Evolutionary conservation across 352 stramenopile genomes (phyloP), one percentile per base, ranked within the genome.

Genomic region (Hyaloperonospora arabidopsidis): DNA sequence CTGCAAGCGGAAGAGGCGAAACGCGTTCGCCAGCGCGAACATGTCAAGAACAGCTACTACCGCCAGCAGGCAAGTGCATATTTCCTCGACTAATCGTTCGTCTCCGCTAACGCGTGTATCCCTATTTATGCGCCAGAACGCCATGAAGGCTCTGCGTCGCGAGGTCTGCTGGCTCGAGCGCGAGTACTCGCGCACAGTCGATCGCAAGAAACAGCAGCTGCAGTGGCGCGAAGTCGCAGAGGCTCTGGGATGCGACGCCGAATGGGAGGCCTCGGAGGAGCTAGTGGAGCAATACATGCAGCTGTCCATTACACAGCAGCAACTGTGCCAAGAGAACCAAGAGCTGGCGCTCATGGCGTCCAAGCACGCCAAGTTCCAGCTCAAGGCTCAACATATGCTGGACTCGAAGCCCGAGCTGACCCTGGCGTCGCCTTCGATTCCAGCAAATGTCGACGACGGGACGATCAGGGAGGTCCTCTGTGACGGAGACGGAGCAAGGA

Each of bases 21-120:
- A 41, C 72, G 78, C n/a, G 70, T 66, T 51, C 71, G 74, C 8
- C 76, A 88, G 57, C 74, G 75, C n/a, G 59, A 76, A 54, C 68
- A 86, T 52, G 78, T 86, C 34, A 73, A 67, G 47, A 65, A 69
- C 43, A 75, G 60, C 46, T 78, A 80, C 59, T 60, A 76, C 43
- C 59, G 68, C 1, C 61, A 74, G 39, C 63, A 70, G 57, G 71
- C 74, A 19, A 36, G 36, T 19, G 3, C 18, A n/a, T 17, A 25
- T 1, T 2, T 11, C 18, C 8, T 32, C 19, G 18, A 46, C 8
- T 28, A 29, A 17, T 44, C 25, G 25, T 10, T 2, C 18, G 13
- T 28, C 36, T 52, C 28, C 41, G 29, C 36, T 66, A 58, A 66
- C 28, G 22, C 29, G 34, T 38, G 15, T 17, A 36, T 47, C 21